Evolutionary conservation across 768 basidiomycete species (phyloP), one percentile per base, ranked within the genome.

Genomic region (Podaxis sp.): DNA sequence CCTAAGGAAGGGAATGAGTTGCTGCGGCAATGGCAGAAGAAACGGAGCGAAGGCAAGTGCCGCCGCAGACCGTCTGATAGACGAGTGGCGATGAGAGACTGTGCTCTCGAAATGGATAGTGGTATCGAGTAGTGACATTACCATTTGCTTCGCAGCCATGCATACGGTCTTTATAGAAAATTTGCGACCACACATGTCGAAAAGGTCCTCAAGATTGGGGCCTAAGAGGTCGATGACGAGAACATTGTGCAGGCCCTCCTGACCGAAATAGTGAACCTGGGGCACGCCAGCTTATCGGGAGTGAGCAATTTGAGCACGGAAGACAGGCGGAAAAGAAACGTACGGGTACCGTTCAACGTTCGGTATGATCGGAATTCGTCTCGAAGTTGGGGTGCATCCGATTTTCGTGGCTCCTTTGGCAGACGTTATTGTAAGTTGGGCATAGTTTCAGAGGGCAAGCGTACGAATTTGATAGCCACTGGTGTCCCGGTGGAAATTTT

Each of bases 81-180:
- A 36, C 24, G 52, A 52, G 43, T 22, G 50, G 27, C 36, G 19
- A 49, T 2, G 60, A 41, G 25, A 55, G 37, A 53, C 58, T 57
- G 22, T 37, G 13, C 49, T 25, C 8, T 27, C 22, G 19, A 13
- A 50, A 24, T 12, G 38, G 22, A 33, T 43, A 43, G 27, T 40
- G 17, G 27, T 55, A 46, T 29, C 50, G 51, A 56, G 15, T 51
- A 59, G 63, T 61, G 46, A 40, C 36, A 75, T 87, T 74, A 96
- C 96, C 96, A 98, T 99, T 75, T 99, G 97, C 76, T 92, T 98
- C 17, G 97, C 97, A 56, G 93, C 91, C 96, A 99, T 94, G 73
- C 94, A 97, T 27, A 98, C 96, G 0, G 96, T 98, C 85, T 99
- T 99, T 75, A 96, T 88, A 57, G 86, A 86, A 78, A 98, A 99